Base-by-base conservation (phyloP, 495 filamentous ascomycete species). In the Talaromyces trachyspermus region DNA sequence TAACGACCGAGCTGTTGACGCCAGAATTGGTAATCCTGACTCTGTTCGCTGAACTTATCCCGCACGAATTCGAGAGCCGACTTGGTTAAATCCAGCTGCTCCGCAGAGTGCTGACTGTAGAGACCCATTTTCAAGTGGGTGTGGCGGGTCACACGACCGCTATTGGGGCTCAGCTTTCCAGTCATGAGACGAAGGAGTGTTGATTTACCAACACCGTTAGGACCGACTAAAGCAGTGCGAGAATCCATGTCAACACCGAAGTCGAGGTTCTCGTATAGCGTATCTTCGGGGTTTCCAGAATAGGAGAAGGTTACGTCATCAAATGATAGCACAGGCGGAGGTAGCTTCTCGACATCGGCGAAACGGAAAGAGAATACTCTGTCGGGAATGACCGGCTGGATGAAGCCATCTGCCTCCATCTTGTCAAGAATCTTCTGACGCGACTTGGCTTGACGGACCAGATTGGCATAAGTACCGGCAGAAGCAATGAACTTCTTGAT, bases 401-500 rank as follows among this genome's bases (percentile, higher is more conserved):
- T 96, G 66, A 97, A 89, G 53, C 92, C 92, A 56, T 98, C 92
- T 47, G 92, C 94, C 75, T 97, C 92, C 92, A 98, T 98, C 79
- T 98, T 98, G 79, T 98, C 92, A 49, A 98, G 80, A 66, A 98
- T 97, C 87, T 98, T 98, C 70, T 98, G 92, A 40, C 92, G 83
- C 24, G 92, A 97, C 76, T 98, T 98, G 66, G 92, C 92, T 74
- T 98, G 92, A 60, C 89, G 76, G 58, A 99, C 92, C 69, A 99
- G 79, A 75, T 99, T 99, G 77, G 92, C 92, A 63, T 99, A 99
- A 50, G 92, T 99, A 89, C 92, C 92, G 44, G 94, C 92, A 41
- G 91, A 96, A 54, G 92, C 92, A 64, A 99, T 99, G 78, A 99
- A 99, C 72, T 96, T 95, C 79, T 99, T 99, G 80, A 99, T 99